Evolutionary conservation across 768 basidiomycete genomes (phyloP), one percentile per base, ranked within the genome.

Genomic region (Auricularia auricula-judae): DNA sequence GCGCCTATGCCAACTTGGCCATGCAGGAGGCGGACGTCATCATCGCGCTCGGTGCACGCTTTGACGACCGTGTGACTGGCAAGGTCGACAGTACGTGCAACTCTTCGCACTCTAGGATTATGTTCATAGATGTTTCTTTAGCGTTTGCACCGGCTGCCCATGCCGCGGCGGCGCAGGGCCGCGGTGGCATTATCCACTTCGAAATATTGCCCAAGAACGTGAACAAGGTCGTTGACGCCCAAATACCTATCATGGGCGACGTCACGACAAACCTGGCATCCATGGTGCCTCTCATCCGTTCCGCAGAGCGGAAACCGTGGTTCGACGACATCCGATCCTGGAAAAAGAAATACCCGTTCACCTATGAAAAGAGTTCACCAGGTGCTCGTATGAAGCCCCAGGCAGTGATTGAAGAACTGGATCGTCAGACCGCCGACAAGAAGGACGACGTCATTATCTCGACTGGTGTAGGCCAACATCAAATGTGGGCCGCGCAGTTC

Each of bases 401-500:
- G 76, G 93, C 95, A 76, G 92, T 98, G 63, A 85, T 99, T 47
- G 89, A 93, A 77, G 95, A 95, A 77, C 81, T 99, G 51, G 87
- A 98, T 71, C 79, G 72, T 63, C 90, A 93, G 78, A 85, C 85
- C n/a, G 79, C 78, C 60, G 81, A 88, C 65, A 83, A 79, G 74
- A 96, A 98, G 78, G 88, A 91, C 65, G 86, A 98, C 29, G 83
- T 97, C 44, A 77, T 99, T 71, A 76, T 99, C 62, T 76, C 92
- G 11, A 99, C 97, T 16, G 97, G 97, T 69, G 97, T 99, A 23
- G 97, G 97, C 7, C 97, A 99, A 74, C 97, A 98, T 77, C 96
- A 99, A 77, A 98, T 98, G 97, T 98, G 93, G 94, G 96, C 96
- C 1, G 92, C 91, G 51, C 97, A 99, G 75, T 81, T 88, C 74